A percentile compares a stretch with the other conserved stretches of the same genome.
phyloP scores from a whole-genome alignment of 75 land plant genomes.

The Isoetes taiwanensis region DNA sequence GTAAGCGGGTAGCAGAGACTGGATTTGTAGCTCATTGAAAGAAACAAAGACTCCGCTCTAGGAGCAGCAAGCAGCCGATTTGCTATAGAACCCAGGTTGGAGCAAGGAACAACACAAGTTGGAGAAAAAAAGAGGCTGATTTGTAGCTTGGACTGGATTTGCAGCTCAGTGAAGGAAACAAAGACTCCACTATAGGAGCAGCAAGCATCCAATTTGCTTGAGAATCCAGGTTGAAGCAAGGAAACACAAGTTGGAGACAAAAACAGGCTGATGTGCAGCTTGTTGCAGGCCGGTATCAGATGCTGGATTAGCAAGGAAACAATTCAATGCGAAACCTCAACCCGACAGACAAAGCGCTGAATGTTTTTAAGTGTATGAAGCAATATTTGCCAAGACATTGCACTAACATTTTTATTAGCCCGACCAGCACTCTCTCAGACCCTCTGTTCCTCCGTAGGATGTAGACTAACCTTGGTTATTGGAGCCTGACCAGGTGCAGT shows the following conservation, averaged over 20 bases:
- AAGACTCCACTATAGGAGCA: not conserved
- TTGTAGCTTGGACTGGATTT: not conserved
- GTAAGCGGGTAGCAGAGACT: too few species aligned
- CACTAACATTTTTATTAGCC: too few species aligned
- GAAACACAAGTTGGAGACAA: not conserved
- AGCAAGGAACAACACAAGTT: conserved; percentile 5
- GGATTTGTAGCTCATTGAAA: not conserved
- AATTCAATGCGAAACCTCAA: too few species aligned
- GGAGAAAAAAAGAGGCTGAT: not conserved
- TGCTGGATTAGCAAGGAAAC: too few species aligned
- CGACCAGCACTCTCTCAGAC: too few species aligned
- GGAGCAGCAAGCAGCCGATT: not conserved
- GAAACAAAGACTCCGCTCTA: not conserved
- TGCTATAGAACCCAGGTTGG: not conserved
- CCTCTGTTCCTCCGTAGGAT: too few species aligned
- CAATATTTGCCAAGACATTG: too few species aligned
- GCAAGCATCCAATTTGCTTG: not conserved
- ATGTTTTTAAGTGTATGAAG: too few species aligned
- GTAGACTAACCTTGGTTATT: conserved; percentile 62
- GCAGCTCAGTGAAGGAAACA: not conserved
- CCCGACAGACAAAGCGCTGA: too few species aligned
- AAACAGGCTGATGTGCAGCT: not conserved
- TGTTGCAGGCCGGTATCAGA: too few species aligned
- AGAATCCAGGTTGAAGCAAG: conserved; percentile 1
- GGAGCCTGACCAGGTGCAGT: conserved; percentile 40